Evolutionary conservation across 352 stramenopile species (phyloP).

Genomic region (Globisporangium okanoganense): DNA sequence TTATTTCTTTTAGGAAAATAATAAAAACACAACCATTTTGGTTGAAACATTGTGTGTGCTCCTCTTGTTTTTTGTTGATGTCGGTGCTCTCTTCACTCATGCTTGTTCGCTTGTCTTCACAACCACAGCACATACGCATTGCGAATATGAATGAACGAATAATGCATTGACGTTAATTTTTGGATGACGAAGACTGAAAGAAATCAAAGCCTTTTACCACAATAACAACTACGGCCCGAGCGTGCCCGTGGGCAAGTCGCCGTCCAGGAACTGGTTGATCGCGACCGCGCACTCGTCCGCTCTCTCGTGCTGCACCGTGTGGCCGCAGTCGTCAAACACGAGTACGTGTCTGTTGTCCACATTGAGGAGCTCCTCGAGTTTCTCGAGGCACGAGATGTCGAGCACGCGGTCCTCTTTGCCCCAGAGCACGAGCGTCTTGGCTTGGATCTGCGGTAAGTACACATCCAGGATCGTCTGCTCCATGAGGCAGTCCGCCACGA

Average conservation of each 20-base stretch:
- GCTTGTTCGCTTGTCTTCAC: too few relatives aligned
- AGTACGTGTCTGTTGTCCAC: constrained; percentile 34
- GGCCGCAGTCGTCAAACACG: constrained; percentile 59
- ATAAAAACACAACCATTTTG: neutral
- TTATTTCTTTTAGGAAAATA: neutral
- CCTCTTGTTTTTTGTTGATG: neutral
- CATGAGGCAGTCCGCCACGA: constrained; percentile 43
- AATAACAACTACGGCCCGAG: neutral
- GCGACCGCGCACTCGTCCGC: constrained; percentile 45
- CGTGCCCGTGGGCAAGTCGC: constrained; percentile 9
- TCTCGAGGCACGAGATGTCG: constrained; percentile 61
- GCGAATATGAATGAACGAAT: too few relatives aligned
- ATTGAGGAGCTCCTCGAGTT: constrained; percentile 43
- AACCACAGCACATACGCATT: too few relatives aligned
- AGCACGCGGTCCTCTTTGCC: constrained; percentile 66
- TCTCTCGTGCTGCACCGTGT: constrained; percentile 70
- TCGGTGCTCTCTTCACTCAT: too few relatives aligned
- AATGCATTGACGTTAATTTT: too few relatives aligned
- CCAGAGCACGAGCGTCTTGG: constrained; percentile 64
- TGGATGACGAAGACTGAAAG: too few relatives aligned
- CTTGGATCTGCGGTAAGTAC: constrained; percentile 48
- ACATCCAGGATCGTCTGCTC: constrained; percentile 58
- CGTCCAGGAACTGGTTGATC: constrained; percentile 57
- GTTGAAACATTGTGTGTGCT: neutral
- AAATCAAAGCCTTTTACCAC: too few relatives aligned